A percentile compares a stretch with the other conserved stretches of the same genome.
Evolutionary conservation across 2,329 filamentous ascomycete species (phyloP).

Genomic region (Ramularia endophylla): DNA sequence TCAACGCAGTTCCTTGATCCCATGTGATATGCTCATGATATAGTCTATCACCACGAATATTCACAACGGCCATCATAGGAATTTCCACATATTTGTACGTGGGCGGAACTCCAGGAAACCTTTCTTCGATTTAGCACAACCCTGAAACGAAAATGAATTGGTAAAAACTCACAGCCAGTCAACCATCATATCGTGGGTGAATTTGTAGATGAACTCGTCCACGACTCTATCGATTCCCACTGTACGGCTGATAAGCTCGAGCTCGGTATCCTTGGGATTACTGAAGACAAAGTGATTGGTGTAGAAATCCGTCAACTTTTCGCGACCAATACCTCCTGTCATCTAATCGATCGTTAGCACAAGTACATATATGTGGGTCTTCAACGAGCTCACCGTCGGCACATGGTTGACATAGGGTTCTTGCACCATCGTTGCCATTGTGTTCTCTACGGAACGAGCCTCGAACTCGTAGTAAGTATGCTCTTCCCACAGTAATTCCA

Average conservation of each 20-base stretch:
- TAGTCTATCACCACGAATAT: constrained; percentile 60
- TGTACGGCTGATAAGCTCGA: constrained; percentile 67
- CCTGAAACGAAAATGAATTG: background rate
- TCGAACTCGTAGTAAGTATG: constrained; percentile 68
- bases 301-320: constrained; percentile 61
- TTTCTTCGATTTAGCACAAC: no score
- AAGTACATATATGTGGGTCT: no score
- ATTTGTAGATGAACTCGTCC: constrained; percentile 62
- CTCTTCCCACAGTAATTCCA: constrained; percentile 74
- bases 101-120: constrained; percentile 54
- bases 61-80: constrained; percentile 60
- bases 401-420: constrained; percentile 76
- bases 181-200: constrained; percentile 57
- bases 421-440: constrained; percentile 76
- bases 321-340: constrained; percentile 62
- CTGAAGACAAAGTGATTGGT: constrained; percentile 67
- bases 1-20: constrained; percentile 60
- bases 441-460: constrained; percentile 61
- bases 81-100: constrained; percentile 51
- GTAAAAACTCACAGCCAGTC: constrained; percentile 60
- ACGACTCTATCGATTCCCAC: constrained; percentile 66
- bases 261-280: constrained; percentile 60
- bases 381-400: constrained; percentile 45
- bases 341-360: constrained; percentile 28
- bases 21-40: constrained; percentile 67